Evolutionary conservation across 495 filamentous ascomycete species (phyloP), one percentile per base, ranked within the genome.

Genomic region (Aspergillus homomorphus): DNA sequence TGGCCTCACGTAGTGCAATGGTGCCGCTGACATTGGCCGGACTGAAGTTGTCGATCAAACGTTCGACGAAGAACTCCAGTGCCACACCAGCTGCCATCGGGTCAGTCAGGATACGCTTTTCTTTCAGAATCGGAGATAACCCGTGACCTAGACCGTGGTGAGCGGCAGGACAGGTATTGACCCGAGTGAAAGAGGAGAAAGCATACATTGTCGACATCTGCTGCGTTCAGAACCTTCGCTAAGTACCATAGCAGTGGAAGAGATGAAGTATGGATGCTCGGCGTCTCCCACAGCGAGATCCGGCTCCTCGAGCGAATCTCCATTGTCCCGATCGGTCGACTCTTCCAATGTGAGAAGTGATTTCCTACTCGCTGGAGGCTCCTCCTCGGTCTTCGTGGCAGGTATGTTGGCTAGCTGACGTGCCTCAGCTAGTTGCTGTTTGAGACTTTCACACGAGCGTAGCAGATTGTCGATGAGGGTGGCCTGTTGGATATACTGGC

Each of bases 401-500:
- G 59, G 57, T 4, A 62, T 56, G 23, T 63, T 63, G 22, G 58
- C 58, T 9, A 57, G 42, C 26, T 51, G 58, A 14, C 64, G 61
- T n/a, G 61, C 52, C 50, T 66, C 64, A 12, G 57, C 53, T 10
- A 69, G 64, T 33, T 66, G 58, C 18, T 54, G 53, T 43, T 66
- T 62, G 3, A 66, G 41, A 16, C 44, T 54, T 23, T 66, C 57
- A 50, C 61, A 67, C 9, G 58, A 54, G 53, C 53, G 64, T 45
- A 59, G 48, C 19, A 69, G 59, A 18, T 60, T 59, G 26, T 69
- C 67, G 42, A 69, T 69, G 1, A 63, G 62, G 9, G 63, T 56
- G 4, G 67, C 63, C 53, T 69, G 67, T 30, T 62, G 57, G 20
- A 69, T 67, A 21, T 62, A 69, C 46, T 63, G 62, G 16, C 67